Evolutionary conservation across 73 alveolate species (phyloP).

Genomic region (Blepharisma japonicum): DNA sequence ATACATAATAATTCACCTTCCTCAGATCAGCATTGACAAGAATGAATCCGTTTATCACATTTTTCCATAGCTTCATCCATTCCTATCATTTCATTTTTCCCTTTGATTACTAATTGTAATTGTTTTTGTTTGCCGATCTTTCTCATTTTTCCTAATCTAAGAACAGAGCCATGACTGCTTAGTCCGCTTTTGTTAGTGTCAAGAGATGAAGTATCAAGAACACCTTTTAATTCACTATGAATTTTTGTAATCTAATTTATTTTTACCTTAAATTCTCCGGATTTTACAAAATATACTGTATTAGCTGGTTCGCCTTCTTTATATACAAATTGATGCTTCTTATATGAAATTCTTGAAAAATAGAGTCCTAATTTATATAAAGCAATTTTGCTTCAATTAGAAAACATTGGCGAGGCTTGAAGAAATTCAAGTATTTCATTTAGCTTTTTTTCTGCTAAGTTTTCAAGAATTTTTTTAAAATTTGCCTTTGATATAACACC

Average conservation of each 20-base stretch:
- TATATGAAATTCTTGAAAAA: not conserved
- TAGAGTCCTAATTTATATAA: not conserved
- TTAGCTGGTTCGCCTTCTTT: not conserved
- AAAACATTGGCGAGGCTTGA: not conserved
- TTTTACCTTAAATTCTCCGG: not conserved
- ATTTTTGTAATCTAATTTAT: too few relatives aligned
- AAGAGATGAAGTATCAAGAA: too few relatives aligned
- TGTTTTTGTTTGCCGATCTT: not conserved
- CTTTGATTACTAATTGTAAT: not conserved
- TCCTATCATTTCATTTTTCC: constrained; percentile 12
- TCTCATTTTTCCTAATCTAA: too few relatives aligned
- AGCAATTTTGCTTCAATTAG: not conserved
- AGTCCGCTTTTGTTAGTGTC: too few relatives aligned
- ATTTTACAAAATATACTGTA: not conserved
- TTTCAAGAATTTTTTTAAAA: not conserved
- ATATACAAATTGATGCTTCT: not conserved
- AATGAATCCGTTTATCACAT: not conserved
- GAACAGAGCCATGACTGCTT: too few relatives aligned
- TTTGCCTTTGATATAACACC: not conserved
- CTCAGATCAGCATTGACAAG: not conserved
- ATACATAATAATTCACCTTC: not conserved
- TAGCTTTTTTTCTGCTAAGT: not conserved
- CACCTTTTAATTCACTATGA: too few relatives aligned
- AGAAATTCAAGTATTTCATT: not conserved
- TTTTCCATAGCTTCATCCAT: not conserved